Evolutionary conservation across 768 basidiomycete species (phyloP).

Genomic region (Boletus huronensis): DNA sequence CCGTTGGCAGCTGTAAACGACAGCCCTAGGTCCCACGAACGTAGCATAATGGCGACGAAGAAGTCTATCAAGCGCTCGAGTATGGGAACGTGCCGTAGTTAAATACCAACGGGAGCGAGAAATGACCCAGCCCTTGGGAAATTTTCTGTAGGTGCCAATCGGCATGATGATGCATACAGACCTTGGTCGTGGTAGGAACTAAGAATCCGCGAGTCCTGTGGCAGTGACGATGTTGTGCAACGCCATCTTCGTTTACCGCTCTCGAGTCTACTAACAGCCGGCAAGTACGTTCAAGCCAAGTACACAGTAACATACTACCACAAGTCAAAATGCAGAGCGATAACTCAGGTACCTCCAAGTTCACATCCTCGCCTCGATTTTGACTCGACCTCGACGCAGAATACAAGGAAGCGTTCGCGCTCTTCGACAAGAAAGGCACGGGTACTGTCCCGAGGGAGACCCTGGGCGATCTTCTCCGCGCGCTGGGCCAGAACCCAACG

Average conservation of each 20-base stretch:
- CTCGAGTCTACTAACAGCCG: too few relatives aligned
- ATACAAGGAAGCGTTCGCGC: conserved; percentile 95
- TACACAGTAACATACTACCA: background rate
- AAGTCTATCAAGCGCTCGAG: background rate
- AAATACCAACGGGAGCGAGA: background rate
- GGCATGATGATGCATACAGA: background rate
- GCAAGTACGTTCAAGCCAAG: background rate
- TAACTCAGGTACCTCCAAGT: conserved; percentile 42
- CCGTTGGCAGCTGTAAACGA: background rate
- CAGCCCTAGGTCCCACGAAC: background rate
- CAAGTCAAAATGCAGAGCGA: conserved; percentile 38
- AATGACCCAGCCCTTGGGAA: background rate
- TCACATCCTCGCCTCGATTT: background rate
- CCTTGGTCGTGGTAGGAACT: background rate
- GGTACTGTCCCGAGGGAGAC: conserved; percentile 85
- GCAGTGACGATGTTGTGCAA: background rate
- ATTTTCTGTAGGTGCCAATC: background rate
- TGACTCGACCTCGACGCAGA: conserved; percentile 44
- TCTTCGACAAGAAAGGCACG: conserved; percentile 96
- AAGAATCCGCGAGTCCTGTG: background rate
- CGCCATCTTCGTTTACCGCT: background rate
- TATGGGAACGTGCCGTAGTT: background rate
- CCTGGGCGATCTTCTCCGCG: conserved; percentile 88
- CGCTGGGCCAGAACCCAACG: conserved; percentile 98
- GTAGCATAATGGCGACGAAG: background rate